Evolutionary conservation across 495 filamentous ascomycete genomes (phyloP).

Genomic region (Neurospora sp.): DNA sequence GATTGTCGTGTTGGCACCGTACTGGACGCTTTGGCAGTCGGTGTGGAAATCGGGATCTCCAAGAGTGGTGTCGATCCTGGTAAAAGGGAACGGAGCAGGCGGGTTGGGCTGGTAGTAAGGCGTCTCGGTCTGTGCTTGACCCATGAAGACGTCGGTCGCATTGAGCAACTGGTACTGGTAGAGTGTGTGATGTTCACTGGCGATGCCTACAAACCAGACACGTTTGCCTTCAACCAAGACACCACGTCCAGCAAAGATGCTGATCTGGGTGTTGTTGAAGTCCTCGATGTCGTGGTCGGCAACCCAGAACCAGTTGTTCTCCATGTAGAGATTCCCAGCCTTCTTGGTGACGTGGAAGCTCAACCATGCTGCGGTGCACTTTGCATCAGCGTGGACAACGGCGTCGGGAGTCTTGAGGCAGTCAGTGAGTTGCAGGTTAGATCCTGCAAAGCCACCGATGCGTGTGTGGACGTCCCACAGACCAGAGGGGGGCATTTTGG

Average conservation of each 20-base stretch:
- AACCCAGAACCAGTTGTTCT: constrained; percentile 93
- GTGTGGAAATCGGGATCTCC: constrained; percentile 62
- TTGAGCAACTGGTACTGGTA: constrained; percentile 78
- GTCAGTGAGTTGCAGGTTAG: constrained; percentile 59
- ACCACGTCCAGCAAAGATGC: constrained; percentile 79
- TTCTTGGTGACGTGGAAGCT: constrained; percentile 66
- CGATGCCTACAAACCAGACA: constrained; percentile 61
- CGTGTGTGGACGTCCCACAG: constrained; percentile 92
- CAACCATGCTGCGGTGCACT: constrained; percentile 64
- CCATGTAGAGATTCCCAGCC: constrained; percentile 58
- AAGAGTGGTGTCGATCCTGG: constrained; percentile 47
- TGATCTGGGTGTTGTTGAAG: constrained; percentile 59
- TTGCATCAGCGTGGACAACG: constrained; percentile 37
- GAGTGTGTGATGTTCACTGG: constrained; percentile 74
- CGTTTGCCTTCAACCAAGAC: constrained; percentile 57
- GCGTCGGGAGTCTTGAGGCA: constrained; percentile 45
- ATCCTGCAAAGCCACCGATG: constrained; percentile 69
- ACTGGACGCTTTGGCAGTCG: constrained; percentile 24
- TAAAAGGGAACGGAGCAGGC: constrained; percentile 54
- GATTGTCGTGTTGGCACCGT: constrained; percentile 41
- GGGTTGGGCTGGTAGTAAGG: constrained; percentile 87
- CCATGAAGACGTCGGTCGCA: constrained; percentile 72
- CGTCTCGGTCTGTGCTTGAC: constrained; percentile 79
- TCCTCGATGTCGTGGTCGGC: constrained; percentile 76
- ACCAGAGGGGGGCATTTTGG: constrained; percentile 53